Base-by-base conservation (phyloP, 192 early-diverging fungal genomes). In the Entomortierella parvispora region DNA sequence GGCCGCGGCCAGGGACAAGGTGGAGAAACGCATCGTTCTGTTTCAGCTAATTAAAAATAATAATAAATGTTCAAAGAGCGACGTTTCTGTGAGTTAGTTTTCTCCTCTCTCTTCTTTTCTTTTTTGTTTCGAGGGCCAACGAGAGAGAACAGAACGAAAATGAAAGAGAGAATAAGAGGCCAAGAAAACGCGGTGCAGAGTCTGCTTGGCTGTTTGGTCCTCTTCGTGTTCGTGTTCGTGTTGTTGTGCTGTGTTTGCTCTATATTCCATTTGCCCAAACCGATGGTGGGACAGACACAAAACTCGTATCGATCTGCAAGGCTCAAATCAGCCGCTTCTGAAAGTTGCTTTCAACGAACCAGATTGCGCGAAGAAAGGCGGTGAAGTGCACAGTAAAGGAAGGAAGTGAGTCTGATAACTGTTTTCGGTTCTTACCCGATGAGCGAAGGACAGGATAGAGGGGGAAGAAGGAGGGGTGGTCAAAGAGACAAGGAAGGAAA, bases 1-100 rank as follows among this genome's bases (percentile, higher is more conserved):
- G 22, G 70, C 70, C 50, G 62, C 70, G 25, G 70, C 62, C 7
- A 72, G 44, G 3, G 70, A 72, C 29, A 72, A 46, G 1, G 70
- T 65, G 10, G 49, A n/a, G 45, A 72, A 65, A 59, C 60, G 70
- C 70, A 72, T 72, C 10, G 32, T 51, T 10, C 48, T 26, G 42
- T 60, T 22, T 46, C 18, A 25, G 40, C 25, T 47, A 31, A 8
- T 63, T 63, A 10, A 50, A 63, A 63, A 33, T 50, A 45, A 46
- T 33, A 40, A 12, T 40, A 12, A 40, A 40, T 40, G 37, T 40
- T 40, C 37, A 40, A 40, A 40, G 37, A 40, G 15, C 9, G 49
- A 25, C 34, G 7, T 4, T 5, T 31, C 23, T 15, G 18, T 23
- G 23, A 3, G 0, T 23, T 15, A 18, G 17, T 6, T 18, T 53